These are phyloP conservation scores for Diaporthe humulicola DNA, from an alignment of 2,329 filamentous ascomycete species.

Conservation along the genomic window DNA sequence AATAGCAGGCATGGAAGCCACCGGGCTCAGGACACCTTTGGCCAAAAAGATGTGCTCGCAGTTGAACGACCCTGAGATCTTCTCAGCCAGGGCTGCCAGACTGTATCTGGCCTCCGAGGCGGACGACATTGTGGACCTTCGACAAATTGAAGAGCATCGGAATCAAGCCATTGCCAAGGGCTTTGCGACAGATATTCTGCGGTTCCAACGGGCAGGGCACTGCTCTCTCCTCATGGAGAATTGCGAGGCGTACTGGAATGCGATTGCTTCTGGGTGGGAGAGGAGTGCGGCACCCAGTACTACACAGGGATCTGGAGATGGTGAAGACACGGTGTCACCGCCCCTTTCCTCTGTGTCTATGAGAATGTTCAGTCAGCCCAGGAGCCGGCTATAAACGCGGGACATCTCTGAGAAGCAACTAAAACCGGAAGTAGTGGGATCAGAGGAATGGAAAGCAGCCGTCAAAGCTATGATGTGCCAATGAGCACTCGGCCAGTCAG, in stretches of 20 bases:
- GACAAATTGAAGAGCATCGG: constrained; percentile 25
- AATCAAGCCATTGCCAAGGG: constrained; percentile 28
- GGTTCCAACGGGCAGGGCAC: constrained; percentile 32
- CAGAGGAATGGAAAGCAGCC: background rate
- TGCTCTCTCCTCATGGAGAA: constrained; percentile 36
- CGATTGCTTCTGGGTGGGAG: constrained; percentile 28
- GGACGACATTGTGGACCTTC: constrained; percentile 24
- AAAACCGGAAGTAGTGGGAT: background rate
- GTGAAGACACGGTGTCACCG: background rate
- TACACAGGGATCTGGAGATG: background rate
- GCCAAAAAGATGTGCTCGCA: constrained; percentile 28
- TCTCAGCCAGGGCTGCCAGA: constrained; percentile 25
- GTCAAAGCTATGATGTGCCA: background rate
- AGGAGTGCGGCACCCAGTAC: background rate
- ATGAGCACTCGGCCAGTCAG: background rate
- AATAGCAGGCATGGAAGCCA: constrained; percentile 29
- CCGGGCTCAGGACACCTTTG: constrained; percentile 15
- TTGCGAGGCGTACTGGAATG: constrained; percentile 27
- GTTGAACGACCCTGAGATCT: constrained; percentile 29
- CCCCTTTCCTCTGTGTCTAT: background rate
- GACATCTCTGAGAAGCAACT: background rate
- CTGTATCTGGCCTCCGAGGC: constrained; percentile 36
- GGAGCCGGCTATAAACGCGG: background rate
- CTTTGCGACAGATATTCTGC: constrained; percentile 11
- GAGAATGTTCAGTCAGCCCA: background rate